These are phyloP conservation scores for Sedum album DNA, from an alignment of 164 flowering plant genomes.

Conservation along the genomic window DNA sequence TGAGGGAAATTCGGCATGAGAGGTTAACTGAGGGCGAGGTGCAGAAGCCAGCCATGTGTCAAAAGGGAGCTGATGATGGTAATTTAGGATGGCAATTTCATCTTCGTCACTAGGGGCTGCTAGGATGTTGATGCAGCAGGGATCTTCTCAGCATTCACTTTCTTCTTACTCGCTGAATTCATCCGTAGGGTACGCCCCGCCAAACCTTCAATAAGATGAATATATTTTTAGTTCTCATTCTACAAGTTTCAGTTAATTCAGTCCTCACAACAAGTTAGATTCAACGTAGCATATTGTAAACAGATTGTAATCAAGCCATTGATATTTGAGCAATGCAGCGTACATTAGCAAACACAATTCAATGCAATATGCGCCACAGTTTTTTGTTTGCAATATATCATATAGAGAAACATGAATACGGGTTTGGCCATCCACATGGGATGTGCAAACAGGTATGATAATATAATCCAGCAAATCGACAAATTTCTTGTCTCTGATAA, in stretches of 20 bases:
- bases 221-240: conserved; percentile 1
- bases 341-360: conserved; percentile 3
- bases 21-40: conserved; percentile 1
- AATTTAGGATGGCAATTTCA: conserved; percentile 17
- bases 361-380: conserved; percentile 2
- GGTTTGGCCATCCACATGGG: background rate
- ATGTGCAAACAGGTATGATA: background rate
- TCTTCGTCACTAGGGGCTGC: conserved; percentile 43
- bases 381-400: background rate
- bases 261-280: background rate
- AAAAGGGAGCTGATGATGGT: conserved; percentile 21
- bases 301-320: background rate
- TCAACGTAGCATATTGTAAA: conserved; percentile 1
- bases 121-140: conserved; percentile 35
- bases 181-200: background rate
- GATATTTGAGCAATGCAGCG: background rate
- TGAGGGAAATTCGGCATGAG: conserved; percentile 60
- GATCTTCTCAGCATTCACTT: conserved; percentile 28
- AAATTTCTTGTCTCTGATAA: background rate
- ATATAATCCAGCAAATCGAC: background rate
- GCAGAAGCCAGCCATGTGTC: background rate
- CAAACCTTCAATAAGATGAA: conserved; percentile 4
- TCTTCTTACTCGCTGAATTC: background rate
- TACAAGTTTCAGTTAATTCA: background rate
- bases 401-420: background rate